Percentiles rank a stretch among this genome's conserved stretches.
Conservation (phyloP, 805 yeast species). For the Kuraishia ogatae region DNA sequence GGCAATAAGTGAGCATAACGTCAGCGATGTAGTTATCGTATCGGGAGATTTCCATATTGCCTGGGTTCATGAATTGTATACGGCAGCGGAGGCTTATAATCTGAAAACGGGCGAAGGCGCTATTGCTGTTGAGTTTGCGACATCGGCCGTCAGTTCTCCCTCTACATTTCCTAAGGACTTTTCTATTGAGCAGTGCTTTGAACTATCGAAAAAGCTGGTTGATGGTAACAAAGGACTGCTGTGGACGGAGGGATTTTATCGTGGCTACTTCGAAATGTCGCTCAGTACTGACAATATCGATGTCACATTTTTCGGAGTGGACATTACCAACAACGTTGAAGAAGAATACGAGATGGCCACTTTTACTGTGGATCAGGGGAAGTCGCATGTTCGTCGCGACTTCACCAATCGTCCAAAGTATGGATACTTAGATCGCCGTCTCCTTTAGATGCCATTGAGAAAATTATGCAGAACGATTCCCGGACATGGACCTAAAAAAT, state of each 20-base stretch:
- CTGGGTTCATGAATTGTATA: constrained; percentile 13
- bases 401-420: background rate
- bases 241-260: constrained; percentile 11
- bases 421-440: background rate
- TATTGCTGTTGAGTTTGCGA: constrained; percentile 15
- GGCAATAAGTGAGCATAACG: constrained; percentile 7
- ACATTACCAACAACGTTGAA: constrained; percentile 5
- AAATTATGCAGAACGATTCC: background rate
- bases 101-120: constrained; percentile 14
- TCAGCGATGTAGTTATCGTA: constrained; percentile 11
- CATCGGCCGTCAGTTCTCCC: constrained; percentile 16
- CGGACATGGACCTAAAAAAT: no score
- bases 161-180: constrained; percentile 10
- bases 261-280: constrained; percentile 9
- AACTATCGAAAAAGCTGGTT: constrained; percentile 6
- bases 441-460: background rate
- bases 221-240: constrained; percentile 7
- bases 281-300: constrained; percentile 1
- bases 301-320: constrained; percentile 8
- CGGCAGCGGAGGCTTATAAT: constrained; percentile 7
- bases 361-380: constrained; percentile 3
- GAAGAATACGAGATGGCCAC: constrained; percentile 7
- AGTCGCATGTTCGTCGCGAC: background rate
- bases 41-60: constrained; percentile 19
- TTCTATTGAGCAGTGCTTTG: constrained; percentile 7